Evolutionary conservation across 441 rosid genomes (phyloP), one percentile per base, ranked within the genome.

Genomic region (Biscutella laevigata): DNA sequence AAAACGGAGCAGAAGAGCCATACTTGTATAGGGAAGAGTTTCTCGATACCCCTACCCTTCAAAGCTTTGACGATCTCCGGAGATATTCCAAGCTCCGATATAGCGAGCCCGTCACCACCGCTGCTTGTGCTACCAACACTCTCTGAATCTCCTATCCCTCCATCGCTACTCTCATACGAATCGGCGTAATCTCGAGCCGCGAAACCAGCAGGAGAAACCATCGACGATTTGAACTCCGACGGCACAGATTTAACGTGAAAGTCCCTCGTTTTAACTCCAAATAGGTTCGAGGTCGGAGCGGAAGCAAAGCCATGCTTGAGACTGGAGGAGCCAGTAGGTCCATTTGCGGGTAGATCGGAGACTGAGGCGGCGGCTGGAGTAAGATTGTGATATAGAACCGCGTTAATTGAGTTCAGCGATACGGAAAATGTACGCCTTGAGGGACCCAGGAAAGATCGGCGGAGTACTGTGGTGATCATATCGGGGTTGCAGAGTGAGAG

Each of bases 21-120:
- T 45, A 85, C 95, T 85, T 90, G 96, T 44, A 90, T 87, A 7
- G 96, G 96, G 9, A 90, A 90, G 51, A 90, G 85, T 38, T 73
- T 81, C 22, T 57, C 60, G 33, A 91, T 91, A 15, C 89, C 86
- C 53, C 30, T 79, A 20, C 38, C 56, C 14, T 69, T 77, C 80
- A 91, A 68, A 62, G 96, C 76, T 27, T 80, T 43, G 1, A 91
- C 86, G 30, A 91, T 87, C 71, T 84, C 96, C 10, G 69, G 64
- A 40, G 88, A 75, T 62, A 91, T 83, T 6, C 90, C 88, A 14
- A 91, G 92, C 44, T 74, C 83, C 38, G 82, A 53, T 53, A 91
- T 80, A 46, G 81, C 96, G 21, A 91, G 86, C 38, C 94, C 95
- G 12, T 81, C 97, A 10, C 70, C 84, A 5, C 67, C 42, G 33